A percentile compares a stretch with the other conserved stretches of the same genome.
Evolutionary conservation across 768 basidiomycete genomes (phyloP).

Genomic region (Gelatoporia subvermispora): DNA sequence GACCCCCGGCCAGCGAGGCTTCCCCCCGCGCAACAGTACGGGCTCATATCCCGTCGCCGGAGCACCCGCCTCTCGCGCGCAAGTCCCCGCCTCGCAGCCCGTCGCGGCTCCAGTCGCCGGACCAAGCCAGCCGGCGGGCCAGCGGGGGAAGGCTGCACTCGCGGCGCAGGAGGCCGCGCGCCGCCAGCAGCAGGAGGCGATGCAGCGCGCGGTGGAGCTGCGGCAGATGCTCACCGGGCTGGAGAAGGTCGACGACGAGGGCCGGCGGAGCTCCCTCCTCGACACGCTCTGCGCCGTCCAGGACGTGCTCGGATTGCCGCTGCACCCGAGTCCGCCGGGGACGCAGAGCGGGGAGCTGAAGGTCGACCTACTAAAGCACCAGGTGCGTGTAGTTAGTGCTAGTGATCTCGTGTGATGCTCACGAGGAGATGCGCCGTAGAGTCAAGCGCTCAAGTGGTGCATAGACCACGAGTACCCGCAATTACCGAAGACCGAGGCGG

Average conservation of each 20-base stretch:
- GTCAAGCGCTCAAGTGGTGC: conserved; percentile 84
- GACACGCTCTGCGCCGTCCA: conserved; percentile 63
- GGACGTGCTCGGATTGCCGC: conserved; percentile 69
- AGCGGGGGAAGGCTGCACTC: conserved; percentile 29
- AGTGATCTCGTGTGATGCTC: neutral
- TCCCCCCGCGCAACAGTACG: conserved; percentile 22
- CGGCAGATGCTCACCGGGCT: conserved; percentile 56
- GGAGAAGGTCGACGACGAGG: conserved; percentile 77
- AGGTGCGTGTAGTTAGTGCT: conserved; percentile 40
- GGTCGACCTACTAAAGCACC: conserved; percentile 78
- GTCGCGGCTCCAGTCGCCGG: neutral
- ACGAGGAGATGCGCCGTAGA: conserved; percentile 35
- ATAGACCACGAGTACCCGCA: conserved; percentile 74
- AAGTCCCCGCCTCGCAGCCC: neutral
- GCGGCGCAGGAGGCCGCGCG: conserved; percentile 23
- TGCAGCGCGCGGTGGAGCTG: conserved; percentile 63
- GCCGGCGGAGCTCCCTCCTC: conserved; percentile 62
- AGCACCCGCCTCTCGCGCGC: conserved; percentile 4
- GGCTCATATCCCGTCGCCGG: conserved; percentile 13
- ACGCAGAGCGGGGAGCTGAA: conserved; percentile 57
- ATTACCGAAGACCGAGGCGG: conserved; percentile 60
- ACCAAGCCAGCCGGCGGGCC: neutral
- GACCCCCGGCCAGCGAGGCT: conserved; percentile 62
- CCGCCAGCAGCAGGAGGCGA: conserved; percentile 48
- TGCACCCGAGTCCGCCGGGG: conserved; percentile 70